Evolutionary conservation across 495 filamentous ascomycete genomes (phyloP).

Genomic region (Lindgomyces ingoldianus): DNA sequence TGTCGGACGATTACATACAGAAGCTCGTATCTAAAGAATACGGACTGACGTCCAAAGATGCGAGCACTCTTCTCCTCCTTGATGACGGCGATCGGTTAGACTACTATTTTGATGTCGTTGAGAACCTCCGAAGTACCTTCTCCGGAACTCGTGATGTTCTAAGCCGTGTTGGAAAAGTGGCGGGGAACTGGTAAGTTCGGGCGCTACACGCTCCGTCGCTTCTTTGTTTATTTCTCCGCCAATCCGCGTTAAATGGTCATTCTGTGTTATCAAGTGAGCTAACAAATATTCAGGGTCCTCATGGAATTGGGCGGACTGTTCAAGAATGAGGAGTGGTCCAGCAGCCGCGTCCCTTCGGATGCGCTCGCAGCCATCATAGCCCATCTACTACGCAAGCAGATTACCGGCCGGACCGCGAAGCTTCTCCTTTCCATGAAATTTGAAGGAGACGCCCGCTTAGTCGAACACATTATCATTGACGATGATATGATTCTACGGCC

Average conservation of each 20-base stretch:
- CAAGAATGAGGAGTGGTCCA: slow-evolving; percentile 56
- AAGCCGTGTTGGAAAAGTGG: slow-evolving; percentile 17
- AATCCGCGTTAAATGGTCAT: too few species aligned
- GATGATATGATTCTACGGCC: slow-evolving; percentile 67
- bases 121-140: slow-evolving; percentile 42
- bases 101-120: slow-evolving; percentile 71
- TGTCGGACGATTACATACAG: slow-evolving; percentile 69
- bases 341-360: slow-evolving; percentile 57
- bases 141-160: slow-evolving; percentile 34
- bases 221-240: too few species aligned
- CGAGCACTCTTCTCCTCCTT: slow-evolving; percentile 73
- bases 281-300: slow-evolving; percentile 66
- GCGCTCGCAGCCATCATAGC: slow-evolving; percentile 68
- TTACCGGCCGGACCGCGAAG: slow-evolving; percentile 72
- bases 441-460: slow-evolving; percentile 48
- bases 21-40: slow-evolving; percentile 58
- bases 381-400: slow-evolving; percentile 62
- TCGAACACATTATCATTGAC: slow-evolving; percentile 63
- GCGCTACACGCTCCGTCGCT: slow-evolving; percentile 46
- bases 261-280: too few species aligned
- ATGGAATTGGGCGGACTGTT: slow-evolving; percentile 85
- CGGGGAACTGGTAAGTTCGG: slow-evolving; percentile 42
- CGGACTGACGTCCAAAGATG: slow-evolving; percentile 78
- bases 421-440: slow-evolving; percentile 66
- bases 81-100: slow-evolving; percentile 80